Percentiles rank a stretch among this genome's conserved stretches.
phyloP scores from a whole-genome alignment of 495 filamentous ascomycete species.

The Rhypophila decipiens region DNA sequence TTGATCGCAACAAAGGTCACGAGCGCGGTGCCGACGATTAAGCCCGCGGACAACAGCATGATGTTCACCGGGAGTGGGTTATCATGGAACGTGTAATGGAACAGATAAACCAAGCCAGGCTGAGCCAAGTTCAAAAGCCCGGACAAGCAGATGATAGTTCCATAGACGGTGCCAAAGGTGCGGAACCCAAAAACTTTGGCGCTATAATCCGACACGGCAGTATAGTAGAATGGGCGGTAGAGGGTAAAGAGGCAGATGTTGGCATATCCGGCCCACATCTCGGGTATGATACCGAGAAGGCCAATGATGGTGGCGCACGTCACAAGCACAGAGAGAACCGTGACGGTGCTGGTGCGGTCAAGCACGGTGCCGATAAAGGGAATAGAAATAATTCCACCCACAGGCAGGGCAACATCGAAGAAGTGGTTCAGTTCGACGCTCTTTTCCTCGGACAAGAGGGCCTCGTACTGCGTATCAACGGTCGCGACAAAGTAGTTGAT shows the following conservation, averaged over 20 bases:
- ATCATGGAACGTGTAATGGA: conserved; percentile 61
- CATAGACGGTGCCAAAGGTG: conserved; percentile 94
- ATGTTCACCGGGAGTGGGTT: conserved; percentile 78
- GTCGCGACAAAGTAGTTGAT: conserved; percentile 98
- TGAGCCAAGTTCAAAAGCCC: conserved; percentile 86
- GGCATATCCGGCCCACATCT: conserved; percentile 63
- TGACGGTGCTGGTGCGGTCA: conserved; percentile 67
- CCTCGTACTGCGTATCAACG: conserved; percentile 76
- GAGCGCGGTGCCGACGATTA: conserved; percentile 52
- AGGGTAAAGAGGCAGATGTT: conserved; percentile 76
- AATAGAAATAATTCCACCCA: conserved; percentile 77
- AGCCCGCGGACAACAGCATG: conserved; percentile 52
- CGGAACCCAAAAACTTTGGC: conserved; percentile 96
- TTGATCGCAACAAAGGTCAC: conserved; percentile 51
- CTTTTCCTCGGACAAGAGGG: conserved; percentile 56
- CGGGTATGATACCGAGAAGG: conserved; percentile 65
- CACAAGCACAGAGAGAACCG: conserved; percentile 71
- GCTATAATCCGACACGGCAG: conserved; percentile 72
- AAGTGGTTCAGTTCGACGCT: conserved; percentile 70
- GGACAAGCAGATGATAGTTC: conserved; percentile 83
- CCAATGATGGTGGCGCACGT: conserved; percentile 69
- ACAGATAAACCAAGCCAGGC: conserved; percentile 72
- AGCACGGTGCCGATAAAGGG: conserved; percentile 84
- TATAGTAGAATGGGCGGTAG: conserved; percentile 73
- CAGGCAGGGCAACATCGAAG: conserved; percentile 83